Evolutionary conservation across 225 moss, liverwort and hornwort species (phyloP).

Genomic region (Takakia lepidozioides): DNA sequence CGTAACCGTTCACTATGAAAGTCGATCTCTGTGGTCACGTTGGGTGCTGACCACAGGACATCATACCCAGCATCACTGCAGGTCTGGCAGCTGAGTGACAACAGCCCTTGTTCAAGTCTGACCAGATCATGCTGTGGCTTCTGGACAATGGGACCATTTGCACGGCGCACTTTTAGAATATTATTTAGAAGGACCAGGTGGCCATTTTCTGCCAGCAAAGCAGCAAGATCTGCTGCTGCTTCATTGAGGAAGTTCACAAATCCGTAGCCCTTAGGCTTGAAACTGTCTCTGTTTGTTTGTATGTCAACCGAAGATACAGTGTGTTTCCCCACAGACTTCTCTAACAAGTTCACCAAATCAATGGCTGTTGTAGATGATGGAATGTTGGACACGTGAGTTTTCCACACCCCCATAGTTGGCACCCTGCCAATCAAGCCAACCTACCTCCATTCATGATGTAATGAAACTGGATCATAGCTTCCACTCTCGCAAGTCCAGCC

Average conservation of each 20-base stretch:
- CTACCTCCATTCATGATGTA: too few species aligned
- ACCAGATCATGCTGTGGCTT: constrained; percentile 36
- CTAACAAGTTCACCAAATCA: constrained; percentile 25
- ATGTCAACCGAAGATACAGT: constrained; percentile 31
- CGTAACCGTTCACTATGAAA: constrained; percentile 28
- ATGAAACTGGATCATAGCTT: too few species aligned
- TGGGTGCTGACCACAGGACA: constrained; percentile 23
- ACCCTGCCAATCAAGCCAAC: too few species aligned
- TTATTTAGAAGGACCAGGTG: constrained; percentile 10
- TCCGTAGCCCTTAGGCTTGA: constrained; percentile 22
- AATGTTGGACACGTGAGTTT: constrained; percentile 35
- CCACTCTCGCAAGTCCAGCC: too few species aligned
- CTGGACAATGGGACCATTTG: constrained; percentile 18
- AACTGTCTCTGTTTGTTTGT: constrained; percentile 1
- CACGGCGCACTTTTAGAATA: constrained; percentile 9
- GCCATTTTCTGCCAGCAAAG: constrained; percentile 8
- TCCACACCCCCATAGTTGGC: constrained; percentile 5
- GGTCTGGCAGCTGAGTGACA: constrained; percentile 25
- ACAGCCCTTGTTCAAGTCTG: constrained; percentile 13
- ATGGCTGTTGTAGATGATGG: constrained; percentile 8
- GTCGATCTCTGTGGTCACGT: constrained; percentile 23
- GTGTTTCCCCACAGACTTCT: constrained; percentile 23
- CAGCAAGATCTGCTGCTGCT: constrained; percentile 25
- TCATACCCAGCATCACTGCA: constrained; percentile 17
- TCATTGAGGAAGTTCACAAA: constrained; percentile 36